Base-by-base conservation (phyloP, 2,329 filamentous ascomycete genomes). In the Penicillium sp. region DNA sequence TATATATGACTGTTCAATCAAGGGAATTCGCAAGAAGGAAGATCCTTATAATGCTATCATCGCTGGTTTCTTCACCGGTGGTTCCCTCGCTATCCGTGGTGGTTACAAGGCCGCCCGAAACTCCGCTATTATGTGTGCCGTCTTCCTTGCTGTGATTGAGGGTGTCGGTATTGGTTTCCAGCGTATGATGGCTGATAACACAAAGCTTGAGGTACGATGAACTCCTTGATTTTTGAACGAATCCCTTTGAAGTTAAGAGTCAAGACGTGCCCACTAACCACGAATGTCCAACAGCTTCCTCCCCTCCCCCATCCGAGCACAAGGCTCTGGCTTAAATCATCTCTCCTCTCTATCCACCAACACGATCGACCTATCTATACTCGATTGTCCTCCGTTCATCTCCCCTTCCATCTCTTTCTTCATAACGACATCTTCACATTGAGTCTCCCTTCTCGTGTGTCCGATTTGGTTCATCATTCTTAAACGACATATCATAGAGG, bases 21-120 rank as follows among this genome's bases (percentile, higher is more conserved):
- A 97, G 83, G 93, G 93, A 58, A 81, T 93, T 54, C 83, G 92
- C 64, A 91, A 94, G 83, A 97, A 97, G 87, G 94, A 99, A 77
- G 94, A 97, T 75, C 92, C 94, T 12, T 97, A 92, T 81, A 97
- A 97, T 79, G 92, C 93, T 70, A 97, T 99, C 75, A 96, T 93
- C 68, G 94, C 93, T 43, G 94, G 94, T 54, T 97, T 97, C 83
- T 94, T 97, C 78, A 97, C 94, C 4, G 93, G 92, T 70, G 94
- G 94, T 66, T 86, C 93, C 31, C 83, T 99, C 35, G 94, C 94
- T 51, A 88, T 97, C 62, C 86, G 94, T 79, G 94, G 94, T 69
- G 94, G 94, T 58, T 89, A 89, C 76, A 93, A 91, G 81, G 91
- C 93, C 29, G 92, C 94, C 63, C 85, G 94, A 69, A 97, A 97